phyloP scores from a whole-genome alignment of 2,329 filamentous ascomycete species.

The Sporothrix mexicana region DNA sequence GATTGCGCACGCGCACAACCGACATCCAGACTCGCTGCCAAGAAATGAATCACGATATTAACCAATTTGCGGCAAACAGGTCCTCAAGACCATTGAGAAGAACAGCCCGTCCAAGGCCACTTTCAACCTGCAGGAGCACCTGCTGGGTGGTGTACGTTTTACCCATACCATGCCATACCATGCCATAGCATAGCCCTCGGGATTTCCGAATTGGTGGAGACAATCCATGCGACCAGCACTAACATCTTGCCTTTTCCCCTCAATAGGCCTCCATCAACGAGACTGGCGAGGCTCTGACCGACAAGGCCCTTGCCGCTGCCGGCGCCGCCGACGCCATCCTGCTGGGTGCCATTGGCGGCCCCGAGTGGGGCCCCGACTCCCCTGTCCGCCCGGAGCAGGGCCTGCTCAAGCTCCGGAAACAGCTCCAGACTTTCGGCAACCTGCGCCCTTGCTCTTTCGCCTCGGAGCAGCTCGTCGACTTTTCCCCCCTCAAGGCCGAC shows the following conservation, averaged over 20 bases:
- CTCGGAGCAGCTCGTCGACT: constrained; percentile 80
- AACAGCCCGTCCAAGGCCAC: constrained; percentile 69
- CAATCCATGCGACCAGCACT: not conserved
- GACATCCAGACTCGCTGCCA: not conserved
- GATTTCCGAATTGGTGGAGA: too few relatives aligned
- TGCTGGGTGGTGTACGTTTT: constrained; percentile 83
- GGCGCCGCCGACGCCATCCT: constrained; percentile 88
- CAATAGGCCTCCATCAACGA: constrained; percentile 84
- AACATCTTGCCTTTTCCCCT: constrained; percentile 15
- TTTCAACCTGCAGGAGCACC: constrained; percentile 89
- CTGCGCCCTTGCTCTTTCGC: constrained; percentile 96
- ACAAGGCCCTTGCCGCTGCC: constrained; percentile 80
- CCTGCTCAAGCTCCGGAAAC: constrained; percentile 86
- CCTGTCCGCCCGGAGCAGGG: constrained; percentile 89
- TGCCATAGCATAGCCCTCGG: too few relatives aligned
- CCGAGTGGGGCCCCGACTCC: constrained; percentile 87
- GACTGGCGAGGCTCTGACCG: constrained; percentile 77
- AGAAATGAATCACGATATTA: not conserved
- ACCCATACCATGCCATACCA: not conserved
- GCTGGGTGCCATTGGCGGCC: constrained; percentile 93
- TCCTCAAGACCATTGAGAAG: constrained; percentile 79
- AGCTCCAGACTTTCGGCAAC: constrained; percentile 94
- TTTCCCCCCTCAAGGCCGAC: constrained; percentile 83
- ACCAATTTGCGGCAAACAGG: constrained; percentile 52
- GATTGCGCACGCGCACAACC: not conserved